Evolutionary conservation across 2,329 filamentous ascomycete genomes (phyloP).

Genomic region (Kalmusia sp.): DNA sequence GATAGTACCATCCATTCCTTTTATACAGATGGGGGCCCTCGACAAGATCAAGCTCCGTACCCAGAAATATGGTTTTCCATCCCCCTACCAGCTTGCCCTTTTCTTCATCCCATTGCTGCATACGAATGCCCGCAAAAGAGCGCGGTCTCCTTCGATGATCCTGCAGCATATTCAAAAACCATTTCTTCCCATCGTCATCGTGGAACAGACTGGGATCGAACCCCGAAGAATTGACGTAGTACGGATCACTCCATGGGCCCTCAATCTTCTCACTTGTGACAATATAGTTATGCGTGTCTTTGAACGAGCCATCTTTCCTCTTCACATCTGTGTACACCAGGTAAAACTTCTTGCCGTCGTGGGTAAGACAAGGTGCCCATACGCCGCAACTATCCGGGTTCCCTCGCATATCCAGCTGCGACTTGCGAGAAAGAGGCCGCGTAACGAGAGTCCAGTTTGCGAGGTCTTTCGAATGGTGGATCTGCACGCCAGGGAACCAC

Average conservation of each 20-base stretch:
- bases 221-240: constrained; percentile 66
- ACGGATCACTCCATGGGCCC: constrained; percentile 68
- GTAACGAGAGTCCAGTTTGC: constrained; percentile 62
- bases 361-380: constrained; percentile 70
- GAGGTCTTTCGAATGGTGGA: constrained; percentile 64
- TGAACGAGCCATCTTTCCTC: constrained; percentile 71
- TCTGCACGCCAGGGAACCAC: constrained; percentile 66
- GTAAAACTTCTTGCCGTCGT: constrained; percentile 67
- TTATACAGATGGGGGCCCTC: constrained; percentile 48
- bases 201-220: constrained; percentile 62
- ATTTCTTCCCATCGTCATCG: constrained; percentile 45
- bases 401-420: constrained; percentile 61
- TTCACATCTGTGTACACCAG: constrained; percentile 72
- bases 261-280: constrained; percentile 59
- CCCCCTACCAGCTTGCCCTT: constrained; percentile 62
- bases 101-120: constrained; percentile 64
- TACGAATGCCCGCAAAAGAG: constrained; percentile 62
- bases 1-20: constrained; percentile 45
- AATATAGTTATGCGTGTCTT: constrained; percentile 70
- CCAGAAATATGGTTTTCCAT: constrained; percentile 59
- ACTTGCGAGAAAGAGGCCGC: constrained; percentile 59
- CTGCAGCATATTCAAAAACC: constrained; percentile 48
- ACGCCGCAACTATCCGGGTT: constrained; percentile 62
- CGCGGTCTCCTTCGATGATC: constrained; percentile 42
- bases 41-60: constrained; percentile 59